Percentiles rank a stretch among this genome's conserved stretches.
Evolutionary conservation across 2,329 filamentous ascomycete species (phyloP).

Genomic region (Colletotrichum lini): DNA sequence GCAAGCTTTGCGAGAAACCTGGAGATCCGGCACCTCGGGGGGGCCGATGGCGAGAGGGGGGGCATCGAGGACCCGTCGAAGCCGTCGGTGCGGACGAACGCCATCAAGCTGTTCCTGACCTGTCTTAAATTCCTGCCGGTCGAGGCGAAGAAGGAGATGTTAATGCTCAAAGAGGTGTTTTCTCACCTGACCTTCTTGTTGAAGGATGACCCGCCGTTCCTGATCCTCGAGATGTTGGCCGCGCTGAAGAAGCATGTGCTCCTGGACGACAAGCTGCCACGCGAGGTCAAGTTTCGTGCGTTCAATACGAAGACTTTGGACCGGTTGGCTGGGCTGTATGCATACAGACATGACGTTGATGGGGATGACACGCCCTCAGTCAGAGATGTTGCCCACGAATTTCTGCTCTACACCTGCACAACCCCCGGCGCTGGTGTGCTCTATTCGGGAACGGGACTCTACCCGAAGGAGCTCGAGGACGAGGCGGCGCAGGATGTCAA

Average conservation of each 20-base stretch:
- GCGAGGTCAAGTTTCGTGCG: slow-evolving; percentile 80
- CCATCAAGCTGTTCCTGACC: slow-evolving; percentile 84
- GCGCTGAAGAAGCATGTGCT: slow-evolving; percentile 80
- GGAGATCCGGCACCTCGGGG: slow-evolving; percentile 70
- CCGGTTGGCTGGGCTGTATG: slow-evolving; percentile 80
- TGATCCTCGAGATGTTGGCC: slow-evolving; percentile 82
- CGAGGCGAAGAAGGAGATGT: slow-evolving; percentile 84
- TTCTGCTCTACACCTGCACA: slow-evolving; percentile 83
- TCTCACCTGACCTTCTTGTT: slow-evolving; percentile 86
- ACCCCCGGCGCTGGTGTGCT: slow-evolving; percentile 80
- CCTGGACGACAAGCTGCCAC: slow-evolving; percentile 79
- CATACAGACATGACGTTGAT: slow-evolving; percentile 65
- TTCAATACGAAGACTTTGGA: slow-evolving; percentile 82
- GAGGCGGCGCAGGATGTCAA: slow-evolving; percentile 54
- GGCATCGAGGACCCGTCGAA: slow-evolving; percentile 74
- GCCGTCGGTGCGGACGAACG: slow-evolving; percentile 86
- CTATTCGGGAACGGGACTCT: slow-evolving; percentile 85
- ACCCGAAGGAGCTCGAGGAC: slow-evolving; percentile 79
- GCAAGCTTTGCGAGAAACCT: slow-evolving; percentile 87
- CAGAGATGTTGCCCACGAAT: slow-evolving; percentile 79
- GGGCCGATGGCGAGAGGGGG: slow-evolving; percentile 56
- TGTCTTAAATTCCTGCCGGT: slow-evolving; percentile 84
- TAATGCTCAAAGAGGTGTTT: slow-evolving; percentile 85
- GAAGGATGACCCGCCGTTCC: slow-evolving; percentile 80
- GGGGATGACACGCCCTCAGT: slow-evolving; percentile 66